Evolutionary conservation across 345 rosid species (phyloP), one percentile per base, ranked within the genome.

Genomic region (Limnanthes douglasii): DNA sequence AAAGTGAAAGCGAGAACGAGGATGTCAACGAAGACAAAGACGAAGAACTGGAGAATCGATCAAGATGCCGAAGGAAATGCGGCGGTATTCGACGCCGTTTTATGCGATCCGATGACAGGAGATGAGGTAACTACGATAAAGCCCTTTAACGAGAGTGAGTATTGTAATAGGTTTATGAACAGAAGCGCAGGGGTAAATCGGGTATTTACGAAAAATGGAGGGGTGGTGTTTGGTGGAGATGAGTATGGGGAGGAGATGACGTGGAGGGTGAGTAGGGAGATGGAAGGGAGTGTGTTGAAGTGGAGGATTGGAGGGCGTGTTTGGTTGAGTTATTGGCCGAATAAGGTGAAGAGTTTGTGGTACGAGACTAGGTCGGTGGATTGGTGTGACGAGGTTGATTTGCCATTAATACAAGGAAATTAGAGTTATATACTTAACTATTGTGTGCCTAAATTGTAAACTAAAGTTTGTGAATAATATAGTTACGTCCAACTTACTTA

Each of bases 211-310:
- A 85, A 73, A 54, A 50, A 53, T 34, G 80, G 94, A 18, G 94
- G 88, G n/a, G 5, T 78, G 51, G 67, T 82, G 3, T 75, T 86
- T 23, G 85, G 75, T 2, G 74, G 70, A 2, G 88, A 78, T 45
- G 93, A 66, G 49, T 82, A 66, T 19, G 97, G 94, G 23, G 76
- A 67, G 15, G 55, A 43, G 30, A 79, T 68, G 14, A 53, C 56
- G 28, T 86, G 97, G 97, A 65, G 97, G 61, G 58, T 86, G 52
- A 69, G 67, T 51, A 78, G 64, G 41, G 94, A 86, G 39, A 78
- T 69, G 97, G 93, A 86, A 61, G 97, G 94, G 39, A 86, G 77
- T 40, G 94, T 82, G 38, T 20, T 78, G 64, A 86, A 78, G 35
- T 86, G 93, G 94, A 78, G 93, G 45, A 57, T 86, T 6, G 88